Base-by-base conservation (phyloP, 306 rosid genomes). In the Quercus bicolor region DNA sequence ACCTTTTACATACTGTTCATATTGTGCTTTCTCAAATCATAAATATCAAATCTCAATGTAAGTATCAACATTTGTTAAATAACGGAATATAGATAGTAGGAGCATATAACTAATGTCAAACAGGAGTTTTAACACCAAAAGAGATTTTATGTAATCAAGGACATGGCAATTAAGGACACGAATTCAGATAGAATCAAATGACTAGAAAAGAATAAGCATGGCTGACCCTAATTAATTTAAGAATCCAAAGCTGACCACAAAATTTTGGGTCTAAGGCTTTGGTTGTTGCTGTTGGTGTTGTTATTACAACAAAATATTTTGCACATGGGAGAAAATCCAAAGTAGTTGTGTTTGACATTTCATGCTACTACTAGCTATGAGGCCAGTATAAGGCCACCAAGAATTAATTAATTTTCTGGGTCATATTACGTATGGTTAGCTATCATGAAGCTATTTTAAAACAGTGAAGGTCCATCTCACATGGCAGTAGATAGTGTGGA, bases 271-370 rank as follows among this genome's bases (percentile, higher is more conserved):
- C 11, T 8, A 40, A 40, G 45, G 11, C 45, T 40, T 40, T 40
- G 45, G 45, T 40, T 40, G 45, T 40, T 40, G 45, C 11, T 40
- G 45, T 40, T 8, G 45, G 45, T 40, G 12, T 40, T 40, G 45
- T 40, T 40, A 7, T 7, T 55, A 60, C 53, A 51, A 56, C 70
- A 62, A 78, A 56, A 59, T 78, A 37, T 54, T 6, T 5, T 65
- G 84, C 92, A 90, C 91, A 84, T 90, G 94, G 89, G 59, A 82
- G 73, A 88, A 88, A 87, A 91, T 85, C 90, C 68, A 75, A 9
- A 81, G 79, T 76, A 65, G 89, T 77, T 84, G 75, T 74, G 80
- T 51, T 37, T 53, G 74, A 80, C 84, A 81, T 78, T 85, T 89
- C 75, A 75, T 77, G 61, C 73, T 80, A 81, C 84, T 82, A 28